Evolutionary conservation across 2,329 filamentous ascomycete genomes (phyloP).

Genomic region (Lachnellula hyalina): DNA sequence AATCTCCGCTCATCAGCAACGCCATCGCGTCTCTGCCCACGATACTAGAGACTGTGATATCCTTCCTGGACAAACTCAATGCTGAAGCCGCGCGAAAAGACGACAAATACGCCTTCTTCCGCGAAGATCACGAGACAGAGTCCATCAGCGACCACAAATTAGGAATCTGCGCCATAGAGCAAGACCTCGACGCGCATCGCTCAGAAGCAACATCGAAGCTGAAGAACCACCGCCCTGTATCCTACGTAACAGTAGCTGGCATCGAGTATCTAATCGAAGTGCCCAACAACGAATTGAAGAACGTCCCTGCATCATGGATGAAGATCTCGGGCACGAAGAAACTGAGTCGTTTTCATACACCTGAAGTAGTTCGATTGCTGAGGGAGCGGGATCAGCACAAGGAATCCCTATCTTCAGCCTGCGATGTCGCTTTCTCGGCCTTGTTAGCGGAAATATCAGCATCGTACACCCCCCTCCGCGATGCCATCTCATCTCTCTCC

Average conservation of each 20-base stretch:
- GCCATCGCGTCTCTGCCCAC: constrained; percentile 71
- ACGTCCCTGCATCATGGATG: constrained; percentile 87
- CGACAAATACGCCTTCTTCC: constrained; percentile 93
- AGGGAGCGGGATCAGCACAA: constrained; percentile 91
- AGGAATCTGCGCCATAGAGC: constrained; percentile 85
- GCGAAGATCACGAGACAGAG: constrained; percentile 80
- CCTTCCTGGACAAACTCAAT: constrained; percentile 81
- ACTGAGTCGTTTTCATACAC: constrained; percentile 87
- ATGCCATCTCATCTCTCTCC: constrained; percentile 79
- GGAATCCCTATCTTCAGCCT: constrained; percentile 86
- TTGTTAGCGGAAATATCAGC: constrained; percentile 69
- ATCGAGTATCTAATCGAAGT: constrained; percentile 96
- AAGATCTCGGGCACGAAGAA: constrained; percentile 96
- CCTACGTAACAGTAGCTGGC: constrained; percentile 78
- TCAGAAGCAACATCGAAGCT: constrained; percentile 65
- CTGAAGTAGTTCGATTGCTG: constrained; percentile 77
- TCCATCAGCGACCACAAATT: constrained; percentile 84
- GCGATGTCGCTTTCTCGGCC: constrained; percentile 71
- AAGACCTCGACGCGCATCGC: constrained; percentile 77
- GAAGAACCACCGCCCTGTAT: constrained; percentile 61
- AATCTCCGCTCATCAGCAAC: constrained; percentile 61
- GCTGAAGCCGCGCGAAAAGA: constrained; percentile 74
- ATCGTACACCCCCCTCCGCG: constrained; percentile 86
- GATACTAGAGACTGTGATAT: constrained; percentile 67
- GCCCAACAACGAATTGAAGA: constrained; percentile 72